Percentiles rank a stretch among this genome's conserved stretches.
These are phyloP conservation scores for Phytopythium helicoides DNA, from an alignment of 352 stramenopile species.

Conservation along the genomic window DNA sequence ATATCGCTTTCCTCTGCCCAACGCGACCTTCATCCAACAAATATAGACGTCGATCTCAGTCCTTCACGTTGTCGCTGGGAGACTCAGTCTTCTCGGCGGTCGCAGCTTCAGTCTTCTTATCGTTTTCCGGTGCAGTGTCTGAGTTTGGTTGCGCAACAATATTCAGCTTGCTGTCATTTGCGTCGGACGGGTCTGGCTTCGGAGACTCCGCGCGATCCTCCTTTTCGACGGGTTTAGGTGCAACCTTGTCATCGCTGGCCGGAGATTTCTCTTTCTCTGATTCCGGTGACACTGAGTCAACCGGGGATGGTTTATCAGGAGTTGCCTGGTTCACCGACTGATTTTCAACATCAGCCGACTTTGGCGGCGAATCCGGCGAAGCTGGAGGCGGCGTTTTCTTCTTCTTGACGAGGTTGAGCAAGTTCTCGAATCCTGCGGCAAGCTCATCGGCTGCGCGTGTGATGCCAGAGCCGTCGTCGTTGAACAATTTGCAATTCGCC, in stretches of 20 bases:
- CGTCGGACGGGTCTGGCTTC: too few relatives aligned
- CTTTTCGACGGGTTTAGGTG: too few relatives aligned
- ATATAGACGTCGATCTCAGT: constrained; percentile 4
- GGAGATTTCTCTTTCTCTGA: too few relatives aligned
- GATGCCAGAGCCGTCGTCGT: constrained; percentile 81
- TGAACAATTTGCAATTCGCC: constrained; percentile 84
- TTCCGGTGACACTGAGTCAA: too few relatives aligned
- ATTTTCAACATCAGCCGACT: background rate
- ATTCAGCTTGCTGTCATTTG: too few relatives aligned
- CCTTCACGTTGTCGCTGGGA: background rate
- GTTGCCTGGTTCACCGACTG: background rate
- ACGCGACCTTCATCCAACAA: too few relatives aligned
- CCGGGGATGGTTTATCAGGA: background rate
- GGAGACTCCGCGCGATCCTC: too few relatives aligned
- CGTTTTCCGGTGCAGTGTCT: background rate
- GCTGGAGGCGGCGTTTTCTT: background rate
- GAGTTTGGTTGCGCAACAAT: too few relatives aligned
- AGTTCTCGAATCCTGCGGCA: constrained; percentile 55
- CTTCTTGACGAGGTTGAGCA: constrained; percentile 39
- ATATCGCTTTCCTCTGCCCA: too few relatives aligned
- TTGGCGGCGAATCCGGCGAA: background rate
- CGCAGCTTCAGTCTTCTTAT: background rate
- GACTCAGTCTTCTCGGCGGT: background rate
- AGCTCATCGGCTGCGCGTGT: constrained; percentile 69
- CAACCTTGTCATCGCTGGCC: too few relatives aligned